A percentile compares a stretch with the other conserved stretches of the same genome.
These are phyloP conservation scores for Cytospora piceicola DNA, from an alignment of 2,329 filamentous ascomycete species.

Conservation along the genomic window DNA sequence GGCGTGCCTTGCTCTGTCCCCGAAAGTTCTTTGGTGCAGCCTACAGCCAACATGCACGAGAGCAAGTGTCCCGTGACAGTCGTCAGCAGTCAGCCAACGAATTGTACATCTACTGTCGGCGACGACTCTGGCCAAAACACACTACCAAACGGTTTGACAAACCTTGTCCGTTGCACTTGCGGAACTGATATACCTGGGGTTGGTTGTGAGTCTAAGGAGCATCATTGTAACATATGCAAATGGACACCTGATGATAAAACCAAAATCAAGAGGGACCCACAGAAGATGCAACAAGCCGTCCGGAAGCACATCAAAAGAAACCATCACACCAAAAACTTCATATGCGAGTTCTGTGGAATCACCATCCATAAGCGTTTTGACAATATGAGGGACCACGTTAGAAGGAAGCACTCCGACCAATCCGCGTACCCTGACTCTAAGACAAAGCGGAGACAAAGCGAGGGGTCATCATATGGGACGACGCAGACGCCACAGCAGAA, in stretches of 20 bases:
- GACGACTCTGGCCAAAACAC: too few relatives aligned
- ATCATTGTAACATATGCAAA: neutral
- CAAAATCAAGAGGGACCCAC: neutral
- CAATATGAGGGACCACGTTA: slow-evolving; percentile 10
- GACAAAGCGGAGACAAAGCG: neutral
- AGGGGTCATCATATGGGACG: neutral
- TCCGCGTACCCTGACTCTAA: neutral
- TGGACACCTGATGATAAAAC: neutral
- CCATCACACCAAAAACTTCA: neutral
- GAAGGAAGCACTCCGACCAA: neutral
- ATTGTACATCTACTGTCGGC: neutral
- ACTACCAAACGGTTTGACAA: neutral
- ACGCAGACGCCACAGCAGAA: neutral
- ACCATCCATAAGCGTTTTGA: slow-evolving; percentile 8
- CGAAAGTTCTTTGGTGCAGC: neutral
- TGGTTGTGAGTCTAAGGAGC: too few relatives aligned
- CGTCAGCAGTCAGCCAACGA: neutral
- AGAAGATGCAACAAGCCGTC: neutral
- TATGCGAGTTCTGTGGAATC: neutral
- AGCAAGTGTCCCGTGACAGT: neutral
- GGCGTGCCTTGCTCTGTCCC: neutral
- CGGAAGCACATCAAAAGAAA: slow-evolving; percentile 14
- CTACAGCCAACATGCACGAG: too few relatives aligned
- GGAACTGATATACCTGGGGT: neutral
- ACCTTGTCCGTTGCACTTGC: neutral